Conservation (phyloP, 257 asterid genomes). For the Solanum etuberosum region DNA sequence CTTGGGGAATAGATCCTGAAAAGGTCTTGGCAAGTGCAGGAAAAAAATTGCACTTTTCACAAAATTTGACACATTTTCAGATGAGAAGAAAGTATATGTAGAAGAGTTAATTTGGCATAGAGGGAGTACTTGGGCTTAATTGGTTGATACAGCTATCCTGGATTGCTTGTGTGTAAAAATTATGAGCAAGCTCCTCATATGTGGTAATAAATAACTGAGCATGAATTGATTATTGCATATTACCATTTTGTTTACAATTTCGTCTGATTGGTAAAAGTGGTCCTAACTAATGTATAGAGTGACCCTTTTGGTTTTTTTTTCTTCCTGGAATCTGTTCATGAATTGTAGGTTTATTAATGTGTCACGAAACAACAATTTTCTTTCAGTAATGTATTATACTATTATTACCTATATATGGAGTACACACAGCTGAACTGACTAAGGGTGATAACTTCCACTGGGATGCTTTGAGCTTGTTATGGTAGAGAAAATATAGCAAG, state of each 20-base stretch:
- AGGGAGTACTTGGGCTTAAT: background rate
- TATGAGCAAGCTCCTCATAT: background rate
- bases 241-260: background rate
- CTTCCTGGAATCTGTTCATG: background rate
- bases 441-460: background rate
- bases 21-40: background rate
- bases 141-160: background rate
- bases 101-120: background rate
- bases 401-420: background rate
- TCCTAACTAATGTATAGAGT: background rate
- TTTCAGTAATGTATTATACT: background rate
- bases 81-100: background rate
- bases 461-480: background rate
- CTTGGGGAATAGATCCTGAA: background rate
- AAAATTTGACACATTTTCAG: background rate
- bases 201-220: background rate
- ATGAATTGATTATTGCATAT: background rate
- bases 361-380: background rate
- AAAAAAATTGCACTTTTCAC: background rate
- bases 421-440: background rate
- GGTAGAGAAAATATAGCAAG: background rate
- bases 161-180: background rate
- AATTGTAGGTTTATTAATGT: background rate
- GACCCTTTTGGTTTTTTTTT: background rate
- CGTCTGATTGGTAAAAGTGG: background rate